Percentiles rank a stretch among this genome's conserved stretches.
Conservation (phyloP, 768 basidiomycete species). For the Lyophyllum shimeji region DNA sequence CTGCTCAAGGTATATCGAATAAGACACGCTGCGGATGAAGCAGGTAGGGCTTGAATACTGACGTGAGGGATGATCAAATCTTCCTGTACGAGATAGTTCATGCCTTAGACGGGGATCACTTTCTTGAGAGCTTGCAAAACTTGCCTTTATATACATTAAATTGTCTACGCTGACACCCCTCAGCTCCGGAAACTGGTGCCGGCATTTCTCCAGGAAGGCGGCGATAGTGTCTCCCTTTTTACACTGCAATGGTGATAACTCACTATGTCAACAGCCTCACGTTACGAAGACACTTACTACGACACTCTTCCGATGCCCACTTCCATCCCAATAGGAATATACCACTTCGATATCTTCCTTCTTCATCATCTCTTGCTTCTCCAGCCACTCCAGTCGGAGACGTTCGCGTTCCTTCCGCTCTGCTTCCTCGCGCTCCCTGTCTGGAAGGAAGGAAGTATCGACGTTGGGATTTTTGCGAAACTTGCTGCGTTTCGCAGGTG, state of each 20-base stretch:
- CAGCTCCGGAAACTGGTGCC: conserved; percentile 90
- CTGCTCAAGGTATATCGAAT: conserved; percentile 38
- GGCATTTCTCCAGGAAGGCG: conserved; percentile 88
- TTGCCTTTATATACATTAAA: conserved; percentile 96
- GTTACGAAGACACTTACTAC: conserved; percentile 49
- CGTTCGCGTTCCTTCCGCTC: conserved; percentile 89
- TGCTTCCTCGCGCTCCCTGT: conserved; percentile 93
- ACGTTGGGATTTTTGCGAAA: conserved; percentile 95
- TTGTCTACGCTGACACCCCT: conserved; percentile 91
- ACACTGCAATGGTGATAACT: conserved; percentile 53
- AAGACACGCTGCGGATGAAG: conserved; percentile 5
- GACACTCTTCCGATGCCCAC: conserved; percentile 92
- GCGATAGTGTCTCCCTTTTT: conserved; percentile 94
- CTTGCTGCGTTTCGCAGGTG: conserved; percentile 67
- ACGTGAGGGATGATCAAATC: conserved; percentile 98
- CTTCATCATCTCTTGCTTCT: conserved; percentile 59
- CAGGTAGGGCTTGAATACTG: conserved; percentile 24
- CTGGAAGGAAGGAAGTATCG: conserved; percentile 97
- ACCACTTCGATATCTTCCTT: conserved; percentile 83
- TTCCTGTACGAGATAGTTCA: conserved; percentile 54
- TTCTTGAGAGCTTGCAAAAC: conserved; percentile 12
- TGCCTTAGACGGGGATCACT: not conserved
- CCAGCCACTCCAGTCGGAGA: conserved; percentile 90
- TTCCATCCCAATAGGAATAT: conserved; percentile 99
- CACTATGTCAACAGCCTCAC: not conserved